Evolutionary conservation across 495 filamentous ascomycete species (phyloP).

Genomic region (Tuber brumale): DNA sequence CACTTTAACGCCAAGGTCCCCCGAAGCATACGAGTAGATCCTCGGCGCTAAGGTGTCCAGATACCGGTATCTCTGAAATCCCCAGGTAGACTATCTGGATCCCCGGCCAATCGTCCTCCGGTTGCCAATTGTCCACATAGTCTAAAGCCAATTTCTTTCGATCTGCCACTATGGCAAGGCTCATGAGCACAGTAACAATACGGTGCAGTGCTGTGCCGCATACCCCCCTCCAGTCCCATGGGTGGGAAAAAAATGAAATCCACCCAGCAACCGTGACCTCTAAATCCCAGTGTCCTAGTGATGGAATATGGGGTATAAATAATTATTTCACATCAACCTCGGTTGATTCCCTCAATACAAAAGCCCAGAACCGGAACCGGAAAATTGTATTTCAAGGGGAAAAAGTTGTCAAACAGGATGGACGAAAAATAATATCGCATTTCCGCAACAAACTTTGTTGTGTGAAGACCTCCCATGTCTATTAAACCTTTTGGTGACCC

Average conservation of each 20-base stretch:
- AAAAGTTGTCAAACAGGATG: not conserved
- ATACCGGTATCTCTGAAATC: not conserved
- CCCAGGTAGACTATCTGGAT: not conserved
- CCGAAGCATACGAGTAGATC: not conserved
- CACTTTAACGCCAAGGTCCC: not conserved
- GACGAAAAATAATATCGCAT: not conserved
- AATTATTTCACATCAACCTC: not conserved
- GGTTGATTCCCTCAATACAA: not conserved
- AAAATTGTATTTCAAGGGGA: not conserved
- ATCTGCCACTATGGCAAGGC: not conserved
- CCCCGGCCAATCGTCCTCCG: not conserved
- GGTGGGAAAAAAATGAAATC: not conserved
- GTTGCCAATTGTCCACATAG: not conserved
- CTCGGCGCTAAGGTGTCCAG: not conserved
- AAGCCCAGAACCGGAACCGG: not conserved
- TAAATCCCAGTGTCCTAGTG: not conserved
- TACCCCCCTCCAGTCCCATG: not conserved
- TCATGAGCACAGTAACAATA: not conserved
- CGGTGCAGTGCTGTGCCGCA: not conserved
- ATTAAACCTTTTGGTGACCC: conserved; percentile 26
- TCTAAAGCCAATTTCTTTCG: not conserved
- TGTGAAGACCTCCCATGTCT: not conserved
- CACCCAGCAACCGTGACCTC: not conserved
- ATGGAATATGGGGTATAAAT: not conserved
- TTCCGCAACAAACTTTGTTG: not conserved